These are phyloP conservation scores for Kwoniella europaea DNA, from an alignment of 768 basidiomycete genomes.

Conservation along the genomic window DNA sequence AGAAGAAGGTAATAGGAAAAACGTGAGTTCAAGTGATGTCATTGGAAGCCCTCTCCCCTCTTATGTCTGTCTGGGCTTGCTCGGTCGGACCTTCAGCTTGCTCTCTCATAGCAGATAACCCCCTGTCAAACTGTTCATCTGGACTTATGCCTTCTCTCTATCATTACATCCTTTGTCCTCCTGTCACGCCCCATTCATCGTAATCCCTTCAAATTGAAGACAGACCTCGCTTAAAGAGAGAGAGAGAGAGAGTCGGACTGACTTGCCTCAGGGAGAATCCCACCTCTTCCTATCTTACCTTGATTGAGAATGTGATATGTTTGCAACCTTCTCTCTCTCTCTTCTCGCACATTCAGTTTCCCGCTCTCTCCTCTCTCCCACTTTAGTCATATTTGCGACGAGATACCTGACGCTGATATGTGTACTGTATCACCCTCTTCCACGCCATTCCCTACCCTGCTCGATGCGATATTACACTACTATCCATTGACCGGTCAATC, in stretches of 20 bases:
- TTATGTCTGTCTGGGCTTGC: neutral
- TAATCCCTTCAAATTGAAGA: neutral
- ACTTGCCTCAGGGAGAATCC: too few relatives aligned
- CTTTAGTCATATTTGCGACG: neutral
- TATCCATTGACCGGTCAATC: conserved; percentile 25
- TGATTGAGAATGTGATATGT: neutral
- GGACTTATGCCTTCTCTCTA: neutral
- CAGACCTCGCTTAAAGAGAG: neutral
- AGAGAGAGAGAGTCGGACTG: too few relatives aligned
- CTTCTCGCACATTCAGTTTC: neutral
- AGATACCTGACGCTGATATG: conserved; percentile 5
- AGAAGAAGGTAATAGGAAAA: conserved; percentile 7
- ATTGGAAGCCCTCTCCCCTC: neutral
- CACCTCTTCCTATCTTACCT: neutral
- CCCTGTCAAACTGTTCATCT: neutral
- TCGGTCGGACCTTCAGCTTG: conserved; percentile 1
- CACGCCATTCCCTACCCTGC: conserved; percentile 23
- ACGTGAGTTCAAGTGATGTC: conserved; percentile 11
- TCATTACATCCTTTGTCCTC: neutral
- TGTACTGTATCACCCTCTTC: neutral
- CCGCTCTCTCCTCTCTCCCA: too few relatives aligned
- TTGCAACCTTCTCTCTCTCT: neutral
- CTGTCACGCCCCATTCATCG: neutral
- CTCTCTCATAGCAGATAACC: too few relatives aligned
- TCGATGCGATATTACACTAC: conserved; percentile 35